Base-by-base conservation (phyloP, 2,329 filamentous ascomycete genomes). In the Didymella pomorum region DNA sequence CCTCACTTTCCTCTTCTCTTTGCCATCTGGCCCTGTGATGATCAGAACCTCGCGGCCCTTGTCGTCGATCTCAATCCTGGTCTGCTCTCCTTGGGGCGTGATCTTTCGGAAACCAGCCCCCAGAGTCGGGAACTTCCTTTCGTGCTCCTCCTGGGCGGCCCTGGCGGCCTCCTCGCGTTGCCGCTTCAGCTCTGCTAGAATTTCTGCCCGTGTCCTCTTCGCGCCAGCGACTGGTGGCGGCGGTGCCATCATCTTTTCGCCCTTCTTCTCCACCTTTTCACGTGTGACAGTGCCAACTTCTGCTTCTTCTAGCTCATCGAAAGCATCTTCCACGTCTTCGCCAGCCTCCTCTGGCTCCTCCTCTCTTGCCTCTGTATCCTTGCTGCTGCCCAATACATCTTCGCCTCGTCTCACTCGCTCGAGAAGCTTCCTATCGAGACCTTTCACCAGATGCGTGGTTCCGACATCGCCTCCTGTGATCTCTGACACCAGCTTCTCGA, bases 401-500 rank as follows among this genome's bases (percentile, higher is more conserved):
- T 93, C 90, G 39, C 90, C 91, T 54, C 83, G 84, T 60, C 84
- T 84, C 59, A 90, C 83, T 65, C 88, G 83, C 74, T 90, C 86
- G 26, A 93, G 80, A 12, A 98, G 80, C 75, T 90, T 90, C 74
- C 92, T 90, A 77, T 99, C 95, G 48, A 99, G 79, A 0, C 95
- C 95, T 73, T 97, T 98, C 46, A 98, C 89, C 64, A 97, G 79
- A 81, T 97, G 92, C 14, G 93, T 96, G 67, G 87, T 92, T 14
- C 81, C 81, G 21, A 93, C 78, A 74, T 96, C 90, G 8, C 93
- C 94, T 3, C 93, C 93, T 0, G 92, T 81, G 54, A 97, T 92
- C 67, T 96, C 86, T 62, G 86, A 85, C 31, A 90, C 83, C 39
- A 94, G 76, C 68, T 84, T 87, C 68, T 94, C 88, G 74, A 96